Percentiles rank a stretch among this genome's conserved stretches.
Evolutionary conservation across 2,329 filamentous ascomycete species (phyloP).

Genomic region (Neophaeococcomyces aloes): DNA sequence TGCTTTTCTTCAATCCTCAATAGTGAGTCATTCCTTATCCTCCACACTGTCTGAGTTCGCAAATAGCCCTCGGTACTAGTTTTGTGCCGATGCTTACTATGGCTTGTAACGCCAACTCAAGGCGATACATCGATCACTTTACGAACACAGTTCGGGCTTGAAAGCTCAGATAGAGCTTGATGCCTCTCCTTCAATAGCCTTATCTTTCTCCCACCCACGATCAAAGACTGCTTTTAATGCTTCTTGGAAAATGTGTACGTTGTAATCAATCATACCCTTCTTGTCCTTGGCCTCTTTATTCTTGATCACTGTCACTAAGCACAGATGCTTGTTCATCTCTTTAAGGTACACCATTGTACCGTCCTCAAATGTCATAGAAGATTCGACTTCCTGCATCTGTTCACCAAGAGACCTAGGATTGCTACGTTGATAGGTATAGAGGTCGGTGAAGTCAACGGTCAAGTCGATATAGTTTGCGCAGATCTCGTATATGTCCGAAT

Average conservation of each 20-base stretch:
- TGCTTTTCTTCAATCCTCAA: too few relatives aligned
- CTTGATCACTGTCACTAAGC: constrained; percentile 54
- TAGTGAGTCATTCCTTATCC: too few relatives aligned
- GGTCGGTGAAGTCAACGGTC: constrained; percentile 90
- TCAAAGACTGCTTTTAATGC: constrained; percentile 53
- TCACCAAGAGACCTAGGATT: constrained; percentile 30
- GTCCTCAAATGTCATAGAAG: constrained; percentile 48
- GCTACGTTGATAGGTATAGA: constrained; percentile 58
- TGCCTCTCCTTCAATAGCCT: neutral
- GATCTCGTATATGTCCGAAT: constrained; percentile 94
- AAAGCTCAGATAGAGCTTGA: neutral
- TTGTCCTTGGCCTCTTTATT: constrained; percentile 55
- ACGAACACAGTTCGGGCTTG: too few relatives aligned
- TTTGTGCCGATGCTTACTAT: too few relatives aligned
- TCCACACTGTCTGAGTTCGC: too few relatives aligned
- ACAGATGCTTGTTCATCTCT: constrained; percentile 58
- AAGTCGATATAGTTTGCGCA: constrained; percentile 98
- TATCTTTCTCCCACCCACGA: constrained; percentile 36
- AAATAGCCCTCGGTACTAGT: too few relatives aligned
- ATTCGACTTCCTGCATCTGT: constrained; percentile 48
- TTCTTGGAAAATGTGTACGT: constrained; percentile 53
- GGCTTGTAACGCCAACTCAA: too few relatives aligned
- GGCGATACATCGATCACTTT: too few relatives aligned
- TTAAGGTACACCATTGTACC: constrained; percentile 53
- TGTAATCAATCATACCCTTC: constrained; percentile 56